Evolutionary conservation across 371 early-diverging fungal species (phyloP), one percentile per base, ranked within the genome.

Genomic region (Circinella minor): DNA sequence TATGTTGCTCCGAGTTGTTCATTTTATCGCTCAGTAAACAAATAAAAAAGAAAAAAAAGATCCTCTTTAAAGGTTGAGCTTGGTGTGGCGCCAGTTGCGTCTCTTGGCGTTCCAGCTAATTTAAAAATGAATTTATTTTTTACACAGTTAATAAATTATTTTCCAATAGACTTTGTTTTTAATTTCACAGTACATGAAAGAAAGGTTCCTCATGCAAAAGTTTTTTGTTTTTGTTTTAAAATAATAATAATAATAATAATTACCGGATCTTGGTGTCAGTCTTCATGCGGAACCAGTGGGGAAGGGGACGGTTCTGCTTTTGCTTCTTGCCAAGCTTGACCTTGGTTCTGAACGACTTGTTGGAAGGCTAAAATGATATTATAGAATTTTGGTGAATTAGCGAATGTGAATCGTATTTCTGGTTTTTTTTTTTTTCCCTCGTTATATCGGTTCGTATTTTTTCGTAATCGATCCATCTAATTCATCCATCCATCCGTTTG

Each of bases 281-380:
- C 85, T 95, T 91, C 82, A 97, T 85, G 82, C 97, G 94, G 92
- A 96, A 94, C 98, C 98, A 99, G 86, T 94, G 91, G 73, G 99
- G 99, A 77, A 98, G 87, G 76, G 98, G 98, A 72, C 99, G 93
- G 94, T 98, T 97, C 90, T 99, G 98, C 92, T 96, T 96, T 85
- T 86, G 85, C 91, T 96, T 96, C 95, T 98, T 99, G 86, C 95
- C 99, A 81, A 99, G 92, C 78, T 92, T 93, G 84, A 95, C 94
- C 96, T 99, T 99, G 90, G 92, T 91, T 76, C 88, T 88, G 95
- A 96, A 98, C 74, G 95, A 88, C 93, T 99, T 99, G 87, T 94
- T 89, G 77, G 95, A 92, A 84, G 95, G 94, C 95, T 95, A 89
- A 55, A 43, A 43, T 43, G 43, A 27, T 0, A 27, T 27, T 27